Conservation (phyloP, 192 early-diverging fungal species). For the Coemansia sp. region DNA sequence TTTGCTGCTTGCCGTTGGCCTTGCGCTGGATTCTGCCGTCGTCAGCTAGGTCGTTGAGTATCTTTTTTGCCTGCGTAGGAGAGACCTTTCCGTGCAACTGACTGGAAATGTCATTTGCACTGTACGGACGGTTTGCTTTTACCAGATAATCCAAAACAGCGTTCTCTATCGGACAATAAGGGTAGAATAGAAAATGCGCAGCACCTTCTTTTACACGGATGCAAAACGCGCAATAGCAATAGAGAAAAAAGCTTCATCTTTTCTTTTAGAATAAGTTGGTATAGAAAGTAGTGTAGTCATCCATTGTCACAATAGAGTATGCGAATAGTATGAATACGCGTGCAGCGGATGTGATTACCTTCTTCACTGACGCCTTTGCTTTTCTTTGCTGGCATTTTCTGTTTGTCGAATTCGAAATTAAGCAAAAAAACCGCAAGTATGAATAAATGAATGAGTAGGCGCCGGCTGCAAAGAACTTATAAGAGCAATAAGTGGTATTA, state of each 20-base stretch:
- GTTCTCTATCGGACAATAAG: slow-evolving; percentile 20
- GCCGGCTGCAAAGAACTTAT: neutral
- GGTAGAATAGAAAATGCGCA: neutral
- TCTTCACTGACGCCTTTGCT: slow-evolving; percentile 29
- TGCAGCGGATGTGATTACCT: slow-evolving; percentile 17
- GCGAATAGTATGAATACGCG: neutral
- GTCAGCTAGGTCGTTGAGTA: slow-evolving; percentile 48
- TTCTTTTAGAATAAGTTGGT: neutral
- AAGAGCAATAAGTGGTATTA: neutral
- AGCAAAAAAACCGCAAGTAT: neutral
- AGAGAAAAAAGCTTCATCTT: neutral
- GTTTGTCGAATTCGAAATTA: neutral
- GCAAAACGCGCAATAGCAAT: neutral
- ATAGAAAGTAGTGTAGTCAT: neutral
- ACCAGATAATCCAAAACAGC: slow-evolving; percentile 37
- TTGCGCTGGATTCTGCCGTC: slow-evolving; percentile 38
- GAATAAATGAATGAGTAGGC: neutral
- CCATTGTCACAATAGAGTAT: neutral
- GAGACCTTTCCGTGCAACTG: slow-evolving; percentile 53
- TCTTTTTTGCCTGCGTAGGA: slow-evolving; percentile 39
- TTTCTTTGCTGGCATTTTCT: slow-evolving; percentile 47
- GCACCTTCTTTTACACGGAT: neutral
- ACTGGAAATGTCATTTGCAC: slow-evolving; percentile 53
- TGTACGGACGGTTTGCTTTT: slow-evolving; percentile 47
- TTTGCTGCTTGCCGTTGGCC: slow-evolving; percentile 47